Percentiles rank a stretch among this genome's conserved stretches.
Conservation (phyloP, 2,329 filamentous ascomycete genomes). For the Canariomyces notabilis region DNA sequence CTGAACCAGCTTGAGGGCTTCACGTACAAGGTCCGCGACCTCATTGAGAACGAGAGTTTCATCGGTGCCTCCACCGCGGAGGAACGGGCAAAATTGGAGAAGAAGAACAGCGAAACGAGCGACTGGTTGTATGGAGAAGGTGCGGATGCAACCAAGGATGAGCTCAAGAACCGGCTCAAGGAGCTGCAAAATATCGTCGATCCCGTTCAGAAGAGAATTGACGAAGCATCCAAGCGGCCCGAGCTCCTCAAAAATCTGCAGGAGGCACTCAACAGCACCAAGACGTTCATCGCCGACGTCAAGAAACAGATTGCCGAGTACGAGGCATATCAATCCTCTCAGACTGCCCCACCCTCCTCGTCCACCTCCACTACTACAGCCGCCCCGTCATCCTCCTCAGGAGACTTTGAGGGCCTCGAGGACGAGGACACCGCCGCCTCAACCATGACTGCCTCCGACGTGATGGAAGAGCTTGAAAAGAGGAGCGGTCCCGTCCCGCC, state of each 20-base stretch:
- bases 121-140: slow-evolving; percentile 93
- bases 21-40: slow-evolving; percentile 82
- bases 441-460: slow-evolving; percentile 28
- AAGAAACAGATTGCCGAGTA: slow-evolving; percentile 65
- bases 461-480: slow-evolving; percentile 40
- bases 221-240: slow-evolving; percentile 68
- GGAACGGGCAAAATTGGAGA: slow-evolving; percentile 61
- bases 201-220: slow-evolving; percentile 69
- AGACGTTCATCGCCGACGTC: slow-evolving; percentile 64
- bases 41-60: slow-evolving; percentile 74
- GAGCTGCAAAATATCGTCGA: slow-evolving; percentile 71
- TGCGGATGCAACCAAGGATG: slow-evolving; percentile 65
- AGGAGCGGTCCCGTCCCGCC: slow-evolving; percentile 54
- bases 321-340: slow-evolving; percentile 55
- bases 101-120: slow-evolving; percentile 62
- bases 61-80: slow-evolving; percentile 63
- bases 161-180: slow-evolving; percentile 71
- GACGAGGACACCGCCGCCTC: slow-evolving; percentile 51
- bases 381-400: slow-evolving; percentile 44
- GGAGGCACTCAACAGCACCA: slow-evolving; percentile 65
- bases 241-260: slow-evolving; percentile 62
- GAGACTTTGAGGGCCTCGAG: slow-evolving; percentile 70
- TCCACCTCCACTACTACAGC: slow-evolving; percentile 35
- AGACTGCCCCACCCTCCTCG: slow-evolving; percentile 36
- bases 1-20: slow-evolving; percentile 91